Evolutionary conservation across 2,329 filamentous ascomycete genomes (phyloP).

Genomic region (Colletotrichum horii): DNA sequence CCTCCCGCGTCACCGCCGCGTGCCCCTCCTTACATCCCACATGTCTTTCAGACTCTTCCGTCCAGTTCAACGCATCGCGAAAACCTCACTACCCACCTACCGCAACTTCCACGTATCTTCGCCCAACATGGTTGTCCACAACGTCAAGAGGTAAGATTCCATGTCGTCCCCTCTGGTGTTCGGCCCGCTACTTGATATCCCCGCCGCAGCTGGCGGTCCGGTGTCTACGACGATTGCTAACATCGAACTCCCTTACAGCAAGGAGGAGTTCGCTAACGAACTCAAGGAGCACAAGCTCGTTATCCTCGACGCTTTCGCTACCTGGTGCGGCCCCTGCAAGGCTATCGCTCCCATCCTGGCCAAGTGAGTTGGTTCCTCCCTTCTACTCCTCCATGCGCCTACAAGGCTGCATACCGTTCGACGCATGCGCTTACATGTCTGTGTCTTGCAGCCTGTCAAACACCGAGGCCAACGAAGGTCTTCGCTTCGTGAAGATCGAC

Average conservation of each 20-base stretch:
- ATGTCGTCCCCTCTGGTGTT: no score
- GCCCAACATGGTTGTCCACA: conserved; percentile 50
- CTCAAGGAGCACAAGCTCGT: conserved; percentile 52
- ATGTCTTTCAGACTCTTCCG: conserved; percentile 16
- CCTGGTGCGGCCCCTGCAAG: conserved; percentile 96
- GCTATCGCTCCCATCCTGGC: conserved; percentile 79
- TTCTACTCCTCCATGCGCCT: background rate
- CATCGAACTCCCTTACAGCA: conserved; percentile 42
- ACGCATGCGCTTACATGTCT: background rate
- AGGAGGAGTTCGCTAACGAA: conserved; percentile 61
- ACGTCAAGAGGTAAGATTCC: conserved; percentile 40
- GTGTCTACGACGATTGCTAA: accelerated
- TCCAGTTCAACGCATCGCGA: conserved; percentile 16
- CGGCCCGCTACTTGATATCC: background rate
- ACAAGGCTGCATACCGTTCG: no score
- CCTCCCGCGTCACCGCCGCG: background rate
- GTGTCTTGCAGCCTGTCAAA: background rate
- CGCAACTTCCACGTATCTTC: conserved; percentile 40
- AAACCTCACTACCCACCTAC: background rate
- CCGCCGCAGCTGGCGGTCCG: accelerated
- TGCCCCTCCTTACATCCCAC: background rate
- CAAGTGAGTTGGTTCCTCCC: conserved; percentile 52
- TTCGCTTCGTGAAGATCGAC: conserved; percentile 88
- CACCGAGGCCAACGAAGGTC: conserved; percentile 57
- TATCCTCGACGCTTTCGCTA: conserved; percentile 86